Percentiles rank a stretch among this genome's conserved stretches.
Conservation (phyloP, 2,329 filamentous ascomycete species). For the Westerdykella aurantiaca region DNA sequence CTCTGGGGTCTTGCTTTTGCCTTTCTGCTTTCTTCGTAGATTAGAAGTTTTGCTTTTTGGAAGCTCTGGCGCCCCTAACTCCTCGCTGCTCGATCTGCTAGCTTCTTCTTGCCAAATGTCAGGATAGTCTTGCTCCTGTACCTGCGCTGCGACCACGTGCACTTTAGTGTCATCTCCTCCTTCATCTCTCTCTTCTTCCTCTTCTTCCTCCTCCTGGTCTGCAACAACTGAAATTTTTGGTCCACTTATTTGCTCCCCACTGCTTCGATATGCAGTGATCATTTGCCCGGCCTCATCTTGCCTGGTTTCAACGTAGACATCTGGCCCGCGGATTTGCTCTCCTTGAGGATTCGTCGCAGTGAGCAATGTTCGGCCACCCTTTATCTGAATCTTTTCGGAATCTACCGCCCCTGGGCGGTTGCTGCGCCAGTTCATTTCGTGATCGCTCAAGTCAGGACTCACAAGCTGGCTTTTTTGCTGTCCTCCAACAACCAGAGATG, state of each 20-base stretch:
- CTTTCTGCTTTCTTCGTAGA: too few species aligned
- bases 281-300: not conserved
- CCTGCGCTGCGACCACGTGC: slow-evolving; percentile 11
- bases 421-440: slow-evolving; percentile 31
- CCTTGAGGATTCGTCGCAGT: slow-evolving; percentile 5
- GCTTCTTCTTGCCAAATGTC: slow-evolving; percentile 48
- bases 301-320: slow-evolving; percentile 9
- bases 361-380: slow-evolving; percentile 3
- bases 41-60: too few species aligned
- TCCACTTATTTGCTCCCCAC: slow-evolving; percentile 7
- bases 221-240: slow-evolving; percentile 15
- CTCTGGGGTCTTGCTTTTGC: slow-evolving; percentile 8
- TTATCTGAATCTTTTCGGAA: slow-evolving; percentile 6
- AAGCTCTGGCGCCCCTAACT: too few species aligned
- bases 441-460: slow-evolving; percentile 24
- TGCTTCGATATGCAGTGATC: slow-evolving; percentile 7
- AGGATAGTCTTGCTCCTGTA: slow-evolving; percentile 17
- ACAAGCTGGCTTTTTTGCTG: slow-evolving; percentile 16
- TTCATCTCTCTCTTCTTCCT: too few species aligned
- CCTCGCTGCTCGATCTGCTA: slow-evolving; percentile 28
- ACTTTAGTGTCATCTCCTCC: too few species aligned
- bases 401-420: slow-evolving; percentile 12
- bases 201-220: slow-evolving; percentile 6
- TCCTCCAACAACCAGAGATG: slow-evolving; percentile 11
- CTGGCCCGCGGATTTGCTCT: slow-evolving; percentile 7